Percentiles rank a stretch among this genome's conserved stretches.
phyloP scores from a whole-genome alignment of 441 rosid species.

The Pelargonium fulgidum region DNA sequence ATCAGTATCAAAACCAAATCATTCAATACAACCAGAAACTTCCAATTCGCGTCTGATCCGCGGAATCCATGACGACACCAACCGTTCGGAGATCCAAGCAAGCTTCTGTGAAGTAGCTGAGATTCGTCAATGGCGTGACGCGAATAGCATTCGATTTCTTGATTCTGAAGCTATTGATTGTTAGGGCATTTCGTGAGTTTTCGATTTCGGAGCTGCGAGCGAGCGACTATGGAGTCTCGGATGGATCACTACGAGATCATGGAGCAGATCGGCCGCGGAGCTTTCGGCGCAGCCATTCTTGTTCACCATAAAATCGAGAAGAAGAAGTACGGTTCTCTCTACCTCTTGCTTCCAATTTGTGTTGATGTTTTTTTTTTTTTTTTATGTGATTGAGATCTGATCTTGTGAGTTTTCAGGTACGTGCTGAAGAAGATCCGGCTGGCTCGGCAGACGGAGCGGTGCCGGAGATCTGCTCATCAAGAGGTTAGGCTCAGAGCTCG shows the following conservation, averaged over 20 bases:
- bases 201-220: conserved; percentile 3
- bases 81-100: too few relatives aligned
- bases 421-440: conserved; percentile 95
- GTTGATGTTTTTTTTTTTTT: background rate
- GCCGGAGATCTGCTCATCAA: conserved; percentile 94
- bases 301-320: conserved; percentile 85
- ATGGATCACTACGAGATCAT: conserved; percentile 98
- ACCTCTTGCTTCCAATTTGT: background rate
- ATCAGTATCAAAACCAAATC: too few relatives aligned
- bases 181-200: background rate
- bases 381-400: background rate
- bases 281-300: conserved; percentile 93
- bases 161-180: conserved; percentile 12
- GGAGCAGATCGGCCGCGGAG: conserved; percentile 99
- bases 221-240: conserved; percentile 59
- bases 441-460: conserved; percentile 88
- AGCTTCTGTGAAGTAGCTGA: too few relatives aligned
- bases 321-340: conserved; percentile 46
- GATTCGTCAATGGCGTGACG: conserved; percentile 1
- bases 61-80: too few relatives aligned
- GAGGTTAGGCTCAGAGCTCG: conserved; percentile 41
- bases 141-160: background rate
- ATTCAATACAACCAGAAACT: too few relatives aligned
- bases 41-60: too few relatives aligned
- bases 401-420: conserved; percentile 40